Evolutionary conservation across 768 basidiomycete species (phyloP).

Genomic region (Lentinula sp.): DNA sequence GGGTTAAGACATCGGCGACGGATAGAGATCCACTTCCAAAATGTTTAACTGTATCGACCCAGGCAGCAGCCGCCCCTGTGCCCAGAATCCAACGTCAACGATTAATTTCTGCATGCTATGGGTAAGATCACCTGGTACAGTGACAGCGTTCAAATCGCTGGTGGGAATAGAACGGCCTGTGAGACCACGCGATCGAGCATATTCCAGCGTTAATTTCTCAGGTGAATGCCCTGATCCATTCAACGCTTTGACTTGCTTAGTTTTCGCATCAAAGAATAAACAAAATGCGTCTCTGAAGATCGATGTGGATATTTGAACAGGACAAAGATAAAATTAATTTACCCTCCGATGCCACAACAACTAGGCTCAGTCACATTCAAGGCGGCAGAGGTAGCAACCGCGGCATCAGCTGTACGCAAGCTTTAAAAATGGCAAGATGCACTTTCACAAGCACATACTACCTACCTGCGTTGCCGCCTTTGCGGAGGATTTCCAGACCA

Average conservation of each 20-base stretch:
- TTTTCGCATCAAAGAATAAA: conserved; percentile 82
- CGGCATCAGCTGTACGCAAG: conserved; percentile 68
- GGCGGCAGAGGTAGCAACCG: conserved; percentile 89
- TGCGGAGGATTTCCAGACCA: conserved; percentile 84
- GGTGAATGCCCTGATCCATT: conserved; percentile 94
- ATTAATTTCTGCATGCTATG: not conserved
- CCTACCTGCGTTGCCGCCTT: conserved; percentile 93
- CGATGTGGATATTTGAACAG: not conserved
- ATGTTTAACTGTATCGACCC: conserved; percentile 82
- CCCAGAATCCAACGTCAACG: conserved; percentile 7
- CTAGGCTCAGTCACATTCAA: conserved; percentile 89
- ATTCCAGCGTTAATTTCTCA: conserved; percentile 67
- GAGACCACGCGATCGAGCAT: conserved; percentile 65
- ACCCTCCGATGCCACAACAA: conserved; percentile 92
- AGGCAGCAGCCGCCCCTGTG: conserved; percentile 87
- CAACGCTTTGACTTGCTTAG: conserved; percentile 77
- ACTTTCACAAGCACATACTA: not conserved
- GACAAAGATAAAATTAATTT: conserved; percentile 15
- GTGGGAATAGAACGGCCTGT: conserved; percentile 64
- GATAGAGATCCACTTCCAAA: conserved; percentile 73
- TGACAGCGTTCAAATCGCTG: conserved; percentile 85
- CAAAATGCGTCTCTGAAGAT: conserved; percentile 78
- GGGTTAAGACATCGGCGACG: conserved; percentile 68
- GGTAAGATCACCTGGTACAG: conserved; percentile 61
- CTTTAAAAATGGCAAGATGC: not conserved